Percentiles rank a stretch among this genome's conserved stretches.
These are phyloP conservation scores for Chaetomium tenue DNA, from an alignment of 495 filamentous ascomycete species.

Conservation along the genomic window DNA sequence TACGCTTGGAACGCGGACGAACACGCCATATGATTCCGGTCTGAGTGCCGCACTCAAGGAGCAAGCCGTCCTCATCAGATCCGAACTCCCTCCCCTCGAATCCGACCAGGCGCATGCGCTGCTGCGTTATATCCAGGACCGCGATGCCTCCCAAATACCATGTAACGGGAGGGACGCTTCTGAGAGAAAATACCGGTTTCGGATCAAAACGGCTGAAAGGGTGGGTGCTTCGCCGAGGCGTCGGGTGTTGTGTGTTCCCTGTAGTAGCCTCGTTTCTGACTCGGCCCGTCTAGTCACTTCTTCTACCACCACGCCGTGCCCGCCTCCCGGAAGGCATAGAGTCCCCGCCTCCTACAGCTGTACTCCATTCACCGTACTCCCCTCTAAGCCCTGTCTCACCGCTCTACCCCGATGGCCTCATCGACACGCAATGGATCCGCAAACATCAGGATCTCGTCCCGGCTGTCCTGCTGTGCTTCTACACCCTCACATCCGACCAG, in stretches of 20 bases:
- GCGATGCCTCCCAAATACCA: slow-evolving; percentile 60
- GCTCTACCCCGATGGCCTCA: slow-evolving; percentile 82
- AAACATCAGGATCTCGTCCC: slow-evolving; percentile 85
- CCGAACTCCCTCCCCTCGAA: slow-evolving; percentile 64
- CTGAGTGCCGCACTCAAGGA: slow-evolving; percentile 57
- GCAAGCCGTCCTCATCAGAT: slow-evolving; percentile 59
- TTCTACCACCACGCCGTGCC: slow-evolving; percentile 53
- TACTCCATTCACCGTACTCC: slow-evolving; percentile 84
- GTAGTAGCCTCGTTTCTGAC: slow-evolving; percentile 10
- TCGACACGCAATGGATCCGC: slow-evolving; percentile 74
- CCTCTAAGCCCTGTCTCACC: slow-evolving; percentile 76
- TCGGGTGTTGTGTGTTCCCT: not conserved
- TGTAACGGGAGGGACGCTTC: slow-evolving; percentile 54
- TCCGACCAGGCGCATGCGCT: slow-evolving; percentile 63
- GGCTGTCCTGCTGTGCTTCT: slow-evolving; percentile 73
- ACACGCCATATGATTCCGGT: slow-evolving; percentile 31
- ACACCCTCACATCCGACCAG: slow-evolving; percentile 65
- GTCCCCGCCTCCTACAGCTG: slow-evolving; percentile 43
- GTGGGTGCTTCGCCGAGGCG: slow-evolving; percentile 49
- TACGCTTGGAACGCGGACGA: slow-evolving; percentile 65
- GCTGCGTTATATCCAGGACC: slow-evolving; percentile 63
- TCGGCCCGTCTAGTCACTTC: slow-evolving; percentile 42
- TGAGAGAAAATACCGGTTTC: slow-evolving; percentile 53
- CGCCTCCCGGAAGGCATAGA: slow-evolving; percentile 49
- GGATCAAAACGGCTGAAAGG: slow-evolving; percentile 70